phyloP scores from a whole-genome alignment of 1,139 yeast species.

The Yamadazyma oceani region DNA sequence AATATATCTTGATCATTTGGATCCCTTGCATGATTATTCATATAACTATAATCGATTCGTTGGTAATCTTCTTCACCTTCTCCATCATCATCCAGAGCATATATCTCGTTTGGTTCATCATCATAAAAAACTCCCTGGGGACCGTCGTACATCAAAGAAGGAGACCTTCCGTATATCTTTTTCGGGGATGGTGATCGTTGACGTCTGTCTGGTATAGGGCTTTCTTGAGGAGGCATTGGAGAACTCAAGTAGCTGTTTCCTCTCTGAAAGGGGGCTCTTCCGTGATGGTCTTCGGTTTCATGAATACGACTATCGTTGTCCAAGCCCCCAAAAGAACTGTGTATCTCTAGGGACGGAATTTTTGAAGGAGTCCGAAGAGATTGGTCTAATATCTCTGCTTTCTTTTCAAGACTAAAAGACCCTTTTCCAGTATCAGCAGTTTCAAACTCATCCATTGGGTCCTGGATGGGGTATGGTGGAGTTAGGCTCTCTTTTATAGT shows the following conservation, averaged over 20 bases:
- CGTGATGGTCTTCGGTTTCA: no score
- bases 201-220: slow-evolving; percentile 11
- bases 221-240: slow-evolving; percentile 1
- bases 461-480: slow-evolving; percentile 19
- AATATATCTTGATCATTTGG: slow-evolving; percentile 12
- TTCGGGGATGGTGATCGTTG: slow-evolving; percentile 38
- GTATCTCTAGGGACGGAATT: slow-evolving; percentile 17
- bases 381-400: slow-evolving; percentile 16
- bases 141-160: slow-evolving; percentile 15
- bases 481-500: slow-evolving; percentile 1
- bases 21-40: slow-evolving; percentile 1
- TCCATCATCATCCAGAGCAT: background rate
- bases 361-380: slow-evolving; percentile 19
- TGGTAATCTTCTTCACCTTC: background rate
- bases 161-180: slow-evolving; percentile 20
- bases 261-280: background rate
- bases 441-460: slow-evolving; percentile 11
- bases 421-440: background rate
- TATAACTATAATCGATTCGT: background rate
- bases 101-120: slow-evolving; percentile 3
- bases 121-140: slow-evolving; percentile 3
- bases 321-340: background rate
- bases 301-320: no score
- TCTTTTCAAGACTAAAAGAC: slow-evolving; percentile 5
- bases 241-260: background rate